Evolutionary conservation across 495 filamentous ascomycete species (phyloP).

Genomic region (Penicillium alfredii): DNA sequence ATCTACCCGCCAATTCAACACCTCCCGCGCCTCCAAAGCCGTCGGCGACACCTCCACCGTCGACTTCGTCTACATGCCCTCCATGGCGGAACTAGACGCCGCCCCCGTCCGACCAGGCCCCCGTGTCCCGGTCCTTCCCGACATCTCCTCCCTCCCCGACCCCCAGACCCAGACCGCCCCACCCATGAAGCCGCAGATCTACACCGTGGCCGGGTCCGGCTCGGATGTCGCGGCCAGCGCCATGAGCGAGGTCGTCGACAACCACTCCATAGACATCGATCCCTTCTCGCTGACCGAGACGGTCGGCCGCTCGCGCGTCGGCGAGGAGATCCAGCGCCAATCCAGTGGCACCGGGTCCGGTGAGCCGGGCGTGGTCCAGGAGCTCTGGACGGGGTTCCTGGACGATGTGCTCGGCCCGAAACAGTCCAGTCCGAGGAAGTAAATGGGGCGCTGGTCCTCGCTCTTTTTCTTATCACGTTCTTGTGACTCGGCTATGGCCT

Average conservation of each 20-base stretch:
- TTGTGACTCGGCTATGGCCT: conserved; percentile 6
- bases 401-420: conserved; percentile 53
- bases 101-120: conserved; percentile 21
- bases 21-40: conserved; percentile 48
- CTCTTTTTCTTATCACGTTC: conserved; percentile 3
- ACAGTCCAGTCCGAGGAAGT: conserved; percentile 21
- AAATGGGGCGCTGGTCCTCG: conserved; percentile 3
- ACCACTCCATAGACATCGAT: conserved; percentile 49
- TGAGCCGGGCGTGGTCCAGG: conserved; percentile 36
- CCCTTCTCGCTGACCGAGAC: conserved; percentile 52
- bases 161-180: conserved; percentile 18
- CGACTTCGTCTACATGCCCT: conserved; percentile 59
- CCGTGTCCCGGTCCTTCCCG: conserved; percentile 51
- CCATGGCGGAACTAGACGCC: conserved; percentile 39
- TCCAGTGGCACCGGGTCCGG: conserved; percentile 12
- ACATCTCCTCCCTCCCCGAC: conserved; percentile 30
- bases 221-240: conserved; percentile 48
- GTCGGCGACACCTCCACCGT: conserved; percentile 55
- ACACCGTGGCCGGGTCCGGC: conserved; percentile 46
- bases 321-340: conserved; percentile 29
- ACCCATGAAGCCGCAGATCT: conserved; percentile 53
- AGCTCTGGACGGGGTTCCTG: conserved; percentile 51
- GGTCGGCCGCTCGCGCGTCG: conserved; percentile 39
- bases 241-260: conserved; percentile 57
- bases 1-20: conserved; percentile 53